These are phyloP conservation scores for Xylaria digitata DNA, from an alignment of 2,329 filamentous ascomycete species.

Conservation along the genomic window DNA sequence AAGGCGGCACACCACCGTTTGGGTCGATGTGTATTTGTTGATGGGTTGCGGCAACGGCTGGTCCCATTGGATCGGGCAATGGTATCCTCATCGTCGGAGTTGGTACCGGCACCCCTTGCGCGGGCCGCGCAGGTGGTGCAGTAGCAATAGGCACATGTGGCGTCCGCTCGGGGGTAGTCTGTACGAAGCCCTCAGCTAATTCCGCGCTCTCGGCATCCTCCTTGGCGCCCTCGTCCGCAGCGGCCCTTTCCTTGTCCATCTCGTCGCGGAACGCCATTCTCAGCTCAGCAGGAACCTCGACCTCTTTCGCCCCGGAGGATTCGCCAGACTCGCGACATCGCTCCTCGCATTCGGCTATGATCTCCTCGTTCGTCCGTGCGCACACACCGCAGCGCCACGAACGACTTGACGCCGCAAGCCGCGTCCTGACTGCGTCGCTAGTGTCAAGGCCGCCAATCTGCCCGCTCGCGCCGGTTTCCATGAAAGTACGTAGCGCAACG, in stretches of 20 bases:
- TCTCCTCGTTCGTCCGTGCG: constrained; percentile 75
- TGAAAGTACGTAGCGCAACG: constrained; percentile 83
- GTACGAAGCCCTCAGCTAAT: constrained; percentile 69
- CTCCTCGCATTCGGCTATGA: constrained; percentile 77
- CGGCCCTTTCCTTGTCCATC: constrained; percentile 60
- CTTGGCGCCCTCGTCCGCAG: constrained; percentile 33
- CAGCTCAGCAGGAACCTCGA: constrained; percentile 65
- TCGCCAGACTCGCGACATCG: constrained; percentile 45
- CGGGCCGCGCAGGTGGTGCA: constrained; percentile 41
- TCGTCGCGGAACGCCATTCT: constrained; percentile 80
- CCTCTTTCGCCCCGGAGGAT: constrained; percentile 51
- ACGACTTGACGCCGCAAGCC: constrained; percentile 74
- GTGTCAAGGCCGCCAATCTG: constrained; percentile 92
- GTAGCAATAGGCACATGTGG: constrained; percentile 36
- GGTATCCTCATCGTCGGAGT: constrained; percentile 47
- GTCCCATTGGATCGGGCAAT: constrained; percentile 44
- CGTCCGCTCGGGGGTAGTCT: constrained; percentile 55
- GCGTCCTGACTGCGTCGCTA: constrained; percentile 71
- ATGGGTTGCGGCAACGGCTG: constrained; percentile 41
- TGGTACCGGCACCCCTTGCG: constrained; percentile 45
- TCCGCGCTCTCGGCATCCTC: constrained; percentile 59
- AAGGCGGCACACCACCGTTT: constrained; percentile 70
- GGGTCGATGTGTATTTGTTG: constrained; percentile 43
- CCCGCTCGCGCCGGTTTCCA: constrained; percentile 89
- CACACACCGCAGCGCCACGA: constrained; percentile 78